phyloP scores from a whole-genome alignment of 306 rosid genomes.

The Dalbergia oliveri region DNA sequence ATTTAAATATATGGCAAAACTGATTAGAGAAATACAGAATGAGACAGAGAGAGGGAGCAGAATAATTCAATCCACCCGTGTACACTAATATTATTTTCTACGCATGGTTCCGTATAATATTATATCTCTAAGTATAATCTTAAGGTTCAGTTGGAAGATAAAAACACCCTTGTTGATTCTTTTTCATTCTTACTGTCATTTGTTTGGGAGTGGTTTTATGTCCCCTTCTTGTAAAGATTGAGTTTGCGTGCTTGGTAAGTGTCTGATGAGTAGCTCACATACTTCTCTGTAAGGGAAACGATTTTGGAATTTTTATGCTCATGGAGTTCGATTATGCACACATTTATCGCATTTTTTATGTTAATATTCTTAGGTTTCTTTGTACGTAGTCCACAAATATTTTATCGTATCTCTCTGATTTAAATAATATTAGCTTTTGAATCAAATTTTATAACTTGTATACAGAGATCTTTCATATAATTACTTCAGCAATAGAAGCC shows the following conservation, averaged over 20 bases:
- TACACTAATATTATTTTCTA: no score
- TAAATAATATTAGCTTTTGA: conserved; percentile 25
- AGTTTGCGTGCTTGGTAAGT: background rate
- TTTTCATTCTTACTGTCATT: background rate
- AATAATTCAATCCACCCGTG: no score
- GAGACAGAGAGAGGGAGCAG: no score
- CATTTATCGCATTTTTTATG: conserved; percentile 7
- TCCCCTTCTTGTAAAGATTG: background rate
- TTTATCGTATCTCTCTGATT: conserved; percentile 9
- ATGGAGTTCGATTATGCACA: background rate
- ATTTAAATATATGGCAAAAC: no score
- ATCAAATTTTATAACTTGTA: conserved; percentile 42
- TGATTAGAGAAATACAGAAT: no score
- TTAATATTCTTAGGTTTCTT: conserved; percentile 37
- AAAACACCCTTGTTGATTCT: background rate
- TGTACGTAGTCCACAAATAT: background rate
- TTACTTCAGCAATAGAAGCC: conserved; percentile 48
- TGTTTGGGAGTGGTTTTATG: background rate
- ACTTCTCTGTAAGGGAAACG: background rate
- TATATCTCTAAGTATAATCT: no score
- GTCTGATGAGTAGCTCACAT: background rate
- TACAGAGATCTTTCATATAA: conserved; percentile 81
- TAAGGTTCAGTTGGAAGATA: background rate
- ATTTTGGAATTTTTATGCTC: background rate
- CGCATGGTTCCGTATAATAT: no score